A percentile compares a stretch with the other conserved stretches of the same genome.
Evolutionary conservation across 257 asterid species (phyloP).

Genomic region (Solanum paucissectum): DNA sequence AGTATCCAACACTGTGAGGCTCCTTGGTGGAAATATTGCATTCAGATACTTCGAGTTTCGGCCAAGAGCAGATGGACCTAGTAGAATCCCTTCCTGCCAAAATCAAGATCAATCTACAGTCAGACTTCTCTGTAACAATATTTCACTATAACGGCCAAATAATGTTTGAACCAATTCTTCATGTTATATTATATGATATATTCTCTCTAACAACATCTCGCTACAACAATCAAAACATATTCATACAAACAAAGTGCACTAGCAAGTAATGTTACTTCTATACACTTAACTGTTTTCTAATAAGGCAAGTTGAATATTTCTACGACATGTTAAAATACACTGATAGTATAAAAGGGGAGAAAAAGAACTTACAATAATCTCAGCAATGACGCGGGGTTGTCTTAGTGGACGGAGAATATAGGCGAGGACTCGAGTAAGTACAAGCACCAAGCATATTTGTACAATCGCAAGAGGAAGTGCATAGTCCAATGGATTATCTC

Average conservation of each 20-base stretch:
- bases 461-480: constrained; percentile 11
- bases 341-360: neutral
- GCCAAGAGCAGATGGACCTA: constrained; percentile 27
- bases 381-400: constrained; percentile 11
- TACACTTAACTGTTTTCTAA: neutral
- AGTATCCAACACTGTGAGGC: constrained; percentile 25
- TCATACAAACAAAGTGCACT: neutral
- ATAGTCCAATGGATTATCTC: constrained; percentile 7
- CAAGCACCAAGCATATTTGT: constrained; percentile 10
- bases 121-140: neutral
- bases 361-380: neutral
- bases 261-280: neutral
- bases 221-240: neutral
- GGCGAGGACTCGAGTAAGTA: constrained; percentile 7
- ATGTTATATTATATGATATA: neutral
- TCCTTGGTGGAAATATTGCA: constrained; percentile 12
- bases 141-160: neutral
- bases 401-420: constrained; percentile 7
- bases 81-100: constrained; percentile 21
- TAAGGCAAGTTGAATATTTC: neutral
- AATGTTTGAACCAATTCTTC: neutral
- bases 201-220: neutral
- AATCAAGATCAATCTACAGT: neutral
- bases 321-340: neutral
- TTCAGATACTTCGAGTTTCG: constrained; percentile 6